These are phyloP conservation scores for Westerdykella ornata DNA, from an alignment of 2,329 filamentous ascomycete species.

Conservation along the genomic window DNA sequence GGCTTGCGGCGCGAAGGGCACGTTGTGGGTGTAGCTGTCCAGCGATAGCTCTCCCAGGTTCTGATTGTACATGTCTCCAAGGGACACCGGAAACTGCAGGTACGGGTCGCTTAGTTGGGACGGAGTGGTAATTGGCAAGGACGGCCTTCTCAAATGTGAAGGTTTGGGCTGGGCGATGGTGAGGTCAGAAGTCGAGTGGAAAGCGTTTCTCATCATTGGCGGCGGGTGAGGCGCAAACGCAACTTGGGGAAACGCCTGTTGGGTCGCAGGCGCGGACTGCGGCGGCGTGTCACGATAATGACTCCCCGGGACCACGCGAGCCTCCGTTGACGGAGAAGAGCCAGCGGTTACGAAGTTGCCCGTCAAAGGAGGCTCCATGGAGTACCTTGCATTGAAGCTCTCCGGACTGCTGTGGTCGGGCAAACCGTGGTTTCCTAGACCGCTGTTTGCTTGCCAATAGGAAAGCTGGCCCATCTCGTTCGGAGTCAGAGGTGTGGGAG, in stretches of 20 bases:
- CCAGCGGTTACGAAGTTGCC: constrained; percentile 31
- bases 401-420: constrained; percentile 38
- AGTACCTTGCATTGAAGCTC: constrained; percentile 31
- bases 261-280: constrained; percentile 46
- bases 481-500: constrained; percentile 45
- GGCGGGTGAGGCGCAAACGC: constrained; percentile 30
- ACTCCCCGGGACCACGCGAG: constrained; percentile 25
- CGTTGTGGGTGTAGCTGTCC: constrained; percentile 27
- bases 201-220: constrained; percentile 27
- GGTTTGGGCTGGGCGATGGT: constrained; percentile 33
- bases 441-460: constrained; percentile 37
- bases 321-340: constrained; percentile 44
- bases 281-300: constrained; percentile 44
- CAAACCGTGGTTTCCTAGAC: constrained; percentile 25
- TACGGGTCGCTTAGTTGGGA: constrained; percentile 16
- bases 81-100: constrained; percentile 20
- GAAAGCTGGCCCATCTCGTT: constrained; percentile 36
- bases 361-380: constrained; percentile 31
- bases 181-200: constrained; percentile 31
- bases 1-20: constrained; percentile 27
- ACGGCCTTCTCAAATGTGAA: constrained; percentile 32
- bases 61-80: constrained; percentile 25
- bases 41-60: constrained; percentile 23
- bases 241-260: constrained; percentile 40
- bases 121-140: constrained; percentile 29